Evolutionary conservation across 2,329 filamentous ascomycete species (phyloP), one percentile per base, ranked within the genome.

Genomic region (Mycosphaerelloides madeirae): DNA sequence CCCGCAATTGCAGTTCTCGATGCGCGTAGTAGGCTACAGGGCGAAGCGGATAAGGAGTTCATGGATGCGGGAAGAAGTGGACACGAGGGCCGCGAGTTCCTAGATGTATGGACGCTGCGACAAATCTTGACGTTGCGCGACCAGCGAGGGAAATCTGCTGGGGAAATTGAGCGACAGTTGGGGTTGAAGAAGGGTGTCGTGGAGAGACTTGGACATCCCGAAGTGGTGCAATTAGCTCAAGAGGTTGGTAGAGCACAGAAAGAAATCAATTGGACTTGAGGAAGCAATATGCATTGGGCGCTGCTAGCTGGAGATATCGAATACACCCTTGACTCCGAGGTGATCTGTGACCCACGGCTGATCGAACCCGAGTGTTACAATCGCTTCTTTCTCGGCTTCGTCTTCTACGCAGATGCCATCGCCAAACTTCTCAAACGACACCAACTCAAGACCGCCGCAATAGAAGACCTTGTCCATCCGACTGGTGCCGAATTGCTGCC

Each of bases 391-490:
- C 40, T 65, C 58, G 29, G 46, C 54, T 6, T 65, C 62, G 42
- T 71, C 66, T 25, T 66, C 62, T 1, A 75, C 59, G 52, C 64
- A 65, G 0, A 77, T 67, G 46, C 68, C 74, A 32, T 58, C 54
- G 0, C 77, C 77, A 40, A 79, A 74, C 35, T 66, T 66, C 48
- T 72, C 68, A 43, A 79, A 71, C n/a, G 38, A 55, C 14, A 48
- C 43, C 16, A 65, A 50, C 20, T 43, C 28, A 0, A 67, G 29
- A 12, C 33, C 45, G 2, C 76, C 76, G 32, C 67, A 52, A 68
- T 75, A 55, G 20, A 72, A 63, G 8, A 79, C 65, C 60, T 75
- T 80, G 43, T 80, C 78, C 75, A 79, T 76, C 5, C 78, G 64
- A 28, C 65, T 69, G 42, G 68, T 71, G 0, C 75, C 76, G 58